phyloP scores from a whole-genome alignment of 306 rosid species.

The Coriaria nepalensis region DNA sequence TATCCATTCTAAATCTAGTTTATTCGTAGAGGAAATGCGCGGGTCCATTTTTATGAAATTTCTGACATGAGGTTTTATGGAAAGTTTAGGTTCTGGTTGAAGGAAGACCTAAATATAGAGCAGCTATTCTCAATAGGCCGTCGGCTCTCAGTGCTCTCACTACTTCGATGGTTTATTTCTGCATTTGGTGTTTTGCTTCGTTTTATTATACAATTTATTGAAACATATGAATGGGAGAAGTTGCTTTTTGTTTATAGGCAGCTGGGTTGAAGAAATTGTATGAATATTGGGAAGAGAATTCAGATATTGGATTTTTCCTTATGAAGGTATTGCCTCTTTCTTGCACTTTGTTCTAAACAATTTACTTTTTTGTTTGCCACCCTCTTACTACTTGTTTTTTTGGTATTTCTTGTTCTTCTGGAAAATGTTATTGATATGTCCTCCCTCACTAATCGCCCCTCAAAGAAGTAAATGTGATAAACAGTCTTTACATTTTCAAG shows the following conservation, averaged over 20 bases:
- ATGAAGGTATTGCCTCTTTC: slow-evolving; percentile 60
- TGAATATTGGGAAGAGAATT: slow-evolving; percentile 92
- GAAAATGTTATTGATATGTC: too few relatives aligned
- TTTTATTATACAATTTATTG: neutral
- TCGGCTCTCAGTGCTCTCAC: slow-evolving; percentile 57
- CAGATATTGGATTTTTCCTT: slow-evolving; percentile 72
- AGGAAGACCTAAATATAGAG: slow-evolving; percentile 75
- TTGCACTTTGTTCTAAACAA: neutral
- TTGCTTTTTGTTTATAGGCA: slow-evolving; percentile 36
- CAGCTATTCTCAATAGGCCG: slow-evolving; percentile 70
- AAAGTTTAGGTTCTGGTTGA: slow-evolving; percentile 57
- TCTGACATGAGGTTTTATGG: slow-evolving; percentile 4
- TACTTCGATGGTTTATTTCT: slow-evolving; percentile 38
- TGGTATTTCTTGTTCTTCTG: too few relatives aligned
- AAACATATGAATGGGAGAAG: neutral
- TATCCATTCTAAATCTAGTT: neutral
- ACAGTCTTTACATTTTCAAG: too few relatives aligned
- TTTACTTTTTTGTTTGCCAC: too few relatives aligned
- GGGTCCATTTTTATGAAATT: neutral
- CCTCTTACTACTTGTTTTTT: too few relatives aligned
- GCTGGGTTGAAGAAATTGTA: slow-evolving; percentile 70
- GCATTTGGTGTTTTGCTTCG: neutral
- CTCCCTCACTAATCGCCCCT: too few relatives aligned
- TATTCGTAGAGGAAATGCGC: slow-evolving; percentile 1
- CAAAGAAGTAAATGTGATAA: too few relatives aligned